Base-by-base conservation (phyloP, 73 alveolate species). In the Paramecium tetraurelia region DNA sequence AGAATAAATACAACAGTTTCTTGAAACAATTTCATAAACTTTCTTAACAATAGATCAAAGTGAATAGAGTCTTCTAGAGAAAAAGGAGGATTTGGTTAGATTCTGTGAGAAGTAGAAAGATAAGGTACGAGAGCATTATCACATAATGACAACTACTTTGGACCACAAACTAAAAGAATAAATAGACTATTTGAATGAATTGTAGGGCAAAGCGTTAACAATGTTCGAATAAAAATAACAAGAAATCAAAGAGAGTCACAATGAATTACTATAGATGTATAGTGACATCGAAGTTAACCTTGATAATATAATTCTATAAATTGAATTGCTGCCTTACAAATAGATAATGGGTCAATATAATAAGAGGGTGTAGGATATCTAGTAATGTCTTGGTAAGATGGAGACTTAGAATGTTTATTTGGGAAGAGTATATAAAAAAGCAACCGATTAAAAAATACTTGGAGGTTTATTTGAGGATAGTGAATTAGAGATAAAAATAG, bases 401-500 rank as follows among this genome's bases (percentile, higher is more conserved):
- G 90, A 80, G 21, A 21, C 36, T 0, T 40, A 40, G 31, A 41
- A 48, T 43, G 58, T 80, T 59, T 40, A 41, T 33, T 43, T 80
- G 21, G 90, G 90, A 20, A 41, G 72, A n/a, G 90, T 80, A 0
- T 80, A 80, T 44, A 80, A 46, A 27, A 80, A 46, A 35, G 21
- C 75, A 27, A 80, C 70, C 2, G 90, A 80, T 24, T 24, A 80
- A 44, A 46, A 41, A 21, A 48, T 80, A 20, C 38, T 80, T 11
- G 90, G 90, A 21, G 90, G 90, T 40, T 24, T 80, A 46, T 31
- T 80, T 31, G 90, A 80, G 7, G 90, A 80, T 80, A 44, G 63
- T 31, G 72, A 40, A 18, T 43, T 80, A 80, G 90, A 80, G 29
- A 46, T 80, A 12, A 80, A 48, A 80, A 40, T 46, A 44, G 90